Evolutionary conservation across 2,329 filamentous ascomycete genomes (phyloP).

Genomic region (Ophiostoma triangulosporum): DNA sequence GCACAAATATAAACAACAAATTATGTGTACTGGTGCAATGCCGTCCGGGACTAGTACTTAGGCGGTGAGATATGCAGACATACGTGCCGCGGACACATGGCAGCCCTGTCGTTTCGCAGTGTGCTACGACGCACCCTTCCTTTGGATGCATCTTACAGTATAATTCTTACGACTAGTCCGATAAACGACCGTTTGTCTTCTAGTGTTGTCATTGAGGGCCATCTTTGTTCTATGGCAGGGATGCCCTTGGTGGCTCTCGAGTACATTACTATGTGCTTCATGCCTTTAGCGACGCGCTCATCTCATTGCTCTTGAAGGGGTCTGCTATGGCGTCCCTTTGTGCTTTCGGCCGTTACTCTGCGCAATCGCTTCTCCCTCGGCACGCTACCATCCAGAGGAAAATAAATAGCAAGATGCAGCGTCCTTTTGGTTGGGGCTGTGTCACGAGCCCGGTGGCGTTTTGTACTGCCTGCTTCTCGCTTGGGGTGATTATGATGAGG

Average conservation of each 20-base stretch:
- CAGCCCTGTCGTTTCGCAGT: background rate
- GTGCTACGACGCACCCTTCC: background rate
- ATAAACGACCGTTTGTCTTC: background rate
- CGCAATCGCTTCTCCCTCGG: slow-evolving; percentile 1
- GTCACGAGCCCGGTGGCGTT: background rate
- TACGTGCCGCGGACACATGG: background rate
- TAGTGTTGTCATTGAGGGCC: background rate
- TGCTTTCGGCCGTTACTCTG: slow-evolving; percentile 8
- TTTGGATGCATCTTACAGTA: background rate
- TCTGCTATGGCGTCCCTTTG: background rate
- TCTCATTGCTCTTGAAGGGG: background rate
- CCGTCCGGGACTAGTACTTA: background rate
- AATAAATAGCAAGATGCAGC: background rate
- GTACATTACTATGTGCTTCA: background rate
- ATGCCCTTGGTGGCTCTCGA: background rate
- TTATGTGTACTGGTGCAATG: no score
- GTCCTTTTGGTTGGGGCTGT: background rate
- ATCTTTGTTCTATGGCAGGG: background rate
- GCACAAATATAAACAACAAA: no score
- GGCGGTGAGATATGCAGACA: background rate
- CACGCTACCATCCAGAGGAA: background rate
- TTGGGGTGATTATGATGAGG: slow-evolving; percentile 1
- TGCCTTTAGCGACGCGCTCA: background rate
- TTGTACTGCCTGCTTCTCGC: slow-evolving; percentile 6
- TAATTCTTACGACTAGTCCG: no score